Conservation (phyloP, 228 moss, liverwort and hornwort species). For the Sphagnum fallax region DNA sequence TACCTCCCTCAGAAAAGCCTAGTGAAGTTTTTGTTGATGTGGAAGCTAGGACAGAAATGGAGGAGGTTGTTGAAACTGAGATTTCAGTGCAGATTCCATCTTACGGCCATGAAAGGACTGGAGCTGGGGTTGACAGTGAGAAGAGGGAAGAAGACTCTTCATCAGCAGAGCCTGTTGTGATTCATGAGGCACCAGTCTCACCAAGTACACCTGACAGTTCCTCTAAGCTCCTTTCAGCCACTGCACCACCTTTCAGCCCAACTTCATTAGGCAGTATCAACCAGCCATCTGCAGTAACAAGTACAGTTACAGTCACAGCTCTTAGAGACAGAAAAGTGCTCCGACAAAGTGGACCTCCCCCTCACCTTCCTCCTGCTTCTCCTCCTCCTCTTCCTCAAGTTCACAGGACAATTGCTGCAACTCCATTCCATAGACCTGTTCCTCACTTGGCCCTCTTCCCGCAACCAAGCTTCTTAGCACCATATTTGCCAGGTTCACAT, state of each 20-base stretch:
- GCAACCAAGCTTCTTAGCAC: not conserved
- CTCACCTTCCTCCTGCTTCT: slow-evolving; percentile 21
- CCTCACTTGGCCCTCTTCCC: slow-evolving; percentile 33
- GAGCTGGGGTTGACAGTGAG: too few relatives aligned
- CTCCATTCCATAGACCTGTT: slow-evolving; percentile 44
- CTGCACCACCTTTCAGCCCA: slow-evolving; percentile 51
- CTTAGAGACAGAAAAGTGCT: slow-evolving; percentile 55
- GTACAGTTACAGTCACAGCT: slow-evolving; percentile 43
- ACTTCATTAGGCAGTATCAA: slow-evolving; percentile 10
- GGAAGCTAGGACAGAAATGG: too few relatives aligned
- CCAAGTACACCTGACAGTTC: not conserved
- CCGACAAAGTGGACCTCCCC: slow-evolving; percentile 18
- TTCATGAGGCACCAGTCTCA: not conserved
- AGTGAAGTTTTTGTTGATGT: too few relatives aligned
- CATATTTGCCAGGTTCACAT: slow-evolving; percentile 17
- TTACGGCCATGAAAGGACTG: too few relatives aligned
- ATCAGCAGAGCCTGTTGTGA: not conserved
- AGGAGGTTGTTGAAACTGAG: too few relatives aligned
- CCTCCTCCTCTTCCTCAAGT: slow-evolving; percentile 20
- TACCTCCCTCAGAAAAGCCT: too few relatives aligned
- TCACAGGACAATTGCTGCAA: slow-evolving; percentile 44
- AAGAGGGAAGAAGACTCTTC: not conserved
- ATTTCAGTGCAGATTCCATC: too few relatives aligned
- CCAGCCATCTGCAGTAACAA: slow-evolving; percentile 11
- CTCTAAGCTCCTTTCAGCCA: slow-evolving; percentile 21